Percentiles rank a stretch among this genome's conserved stretches.
Evolutionary conservation across 2,329 filamentous ascomycete genomes (phyloP).

Genomic region (Fusarium sp.): DNA sequence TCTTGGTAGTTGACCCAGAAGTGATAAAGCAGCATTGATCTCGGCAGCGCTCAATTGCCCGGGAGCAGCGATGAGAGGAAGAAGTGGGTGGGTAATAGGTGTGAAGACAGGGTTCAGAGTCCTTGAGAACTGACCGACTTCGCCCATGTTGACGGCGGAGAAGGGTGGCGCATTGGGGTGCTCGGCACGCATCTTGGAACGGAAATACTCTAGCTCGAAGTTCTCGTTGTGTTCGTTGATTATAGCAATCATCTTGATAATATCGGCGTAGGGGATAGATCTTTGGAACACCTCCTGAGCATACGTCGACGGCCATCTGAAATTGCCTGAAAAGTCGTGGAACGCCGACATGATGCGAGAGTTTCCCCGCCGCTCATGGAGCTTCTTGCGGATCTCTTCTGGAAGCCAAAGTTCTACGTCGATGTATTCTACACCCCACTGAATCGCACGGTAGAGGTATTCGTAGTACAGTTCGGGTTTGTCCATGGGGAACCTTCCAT

Average conservation of each 20-base stretch:
- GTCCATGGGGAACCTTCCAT: slow-evolving; percentile 85
- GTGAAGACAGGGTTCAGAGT: slow-evolving; percentile 87
- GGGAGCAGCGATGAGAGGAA: slow-evolving; percentile 84
- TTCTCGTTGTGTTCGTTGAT: slow-evolving; percentile 85
- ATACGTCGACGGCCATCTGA: slow-evolving; percentile 80
- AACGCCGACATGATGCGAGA: slow-evolving; percentile 92
- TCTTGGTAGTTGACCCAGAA: slow-evolving; percentile 81
- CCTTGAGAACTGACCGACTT: slow-evolving; percentile 83
- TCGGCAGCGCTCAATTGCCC: slow-evolving; percentile 86
- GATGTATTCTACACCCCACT: slow-evolving; percentile 90
- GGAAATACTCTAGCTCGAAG: slow-evolving; percentile 90
- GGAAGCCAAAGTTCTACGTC: slow-evolving; percentile 90
- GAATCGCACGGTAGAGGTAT: slow-evolving; percentile 83
- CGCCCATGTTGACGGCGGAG: slow-evolving; percentile 87
- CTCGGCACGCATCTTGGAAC: slow-evolving; percentile 75
- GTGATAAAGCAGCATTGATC: slow-evolving; percentile 80
- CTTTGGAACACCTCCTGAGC: slow-evolving; percentile 76
- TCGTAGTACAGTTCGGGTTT: slow-evolving; percentile 77
- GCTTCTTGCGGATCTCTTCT: slow-evolving; percentile 72
- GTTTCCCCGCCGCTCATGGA: slow-evolving; percentile 76
- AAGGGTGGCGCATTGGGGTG: slow-evolving; percentile 76
- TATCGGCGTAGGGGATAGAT: slow-evolving; percentile 78
- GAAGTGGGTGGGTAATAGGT: slow-evolving; percentile 83
- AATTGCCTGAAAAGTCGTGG: slow-evolving; percentile 85
- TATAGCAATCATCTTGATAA: slow-evolving; percentile 90